Conservation (phyloP, 2,329 filamentous ascomycete genomes). For the Teratosphaeria gauchensis region DNA sequence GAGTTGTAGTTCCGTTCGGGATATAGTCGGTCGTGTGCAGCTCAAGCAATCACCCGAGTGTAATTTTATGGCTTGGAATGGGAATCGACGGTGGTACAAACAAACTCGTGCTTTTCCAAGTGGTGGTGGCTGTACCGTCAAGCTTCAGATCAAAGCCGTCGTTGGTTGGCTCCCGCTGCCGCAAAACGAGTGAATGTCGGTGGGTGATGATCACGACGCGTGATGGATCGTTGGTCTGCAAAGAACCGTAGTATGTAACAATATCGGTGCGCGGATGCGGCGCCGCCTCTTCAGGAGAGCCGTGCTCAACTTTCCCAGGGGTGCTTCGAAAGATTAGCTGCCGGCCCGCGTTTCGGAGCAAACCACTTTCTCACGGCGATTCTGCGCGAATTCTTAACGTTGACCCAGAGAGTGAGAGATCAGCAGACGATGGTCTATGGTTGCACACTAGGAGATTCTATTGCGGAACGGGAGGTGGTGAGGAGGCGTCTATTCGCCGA, state of each 20-base stretch:
- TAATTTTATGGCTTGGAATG: neutral
- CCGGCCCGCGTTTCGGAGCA: neutral
- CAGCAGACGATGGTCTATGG: neutral
- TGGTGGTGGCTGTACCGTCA: neutral
- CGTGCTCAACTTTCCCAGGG: neutral
- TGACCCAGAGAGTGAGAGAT: neutral
- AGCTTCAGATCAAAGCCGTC: neutral
- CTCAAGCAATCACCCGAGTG: neutral
- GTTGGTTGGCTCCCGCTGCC: neutral
- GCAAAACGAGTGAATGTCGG: neutral
- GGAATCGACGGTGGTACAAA: neutral
- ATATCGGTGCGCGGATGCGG: neutral
- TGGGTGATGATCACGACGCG: neutral
- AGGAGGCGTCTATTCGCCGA: neutral
- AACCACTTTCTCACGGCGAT: neutral
- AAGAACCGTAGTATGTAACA: neutral
- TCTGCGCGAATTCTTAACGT: neutral
- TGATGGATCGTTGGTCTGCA: neutral
- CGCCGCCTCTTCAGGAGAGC: neutral
- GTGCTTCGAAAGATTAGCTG: neutral
- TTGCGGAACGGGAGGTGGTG: neutral
- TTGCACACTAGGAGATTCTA: neutral
- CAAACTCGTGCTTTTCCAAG: neutral
- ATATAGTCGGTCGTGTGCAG: neutral
- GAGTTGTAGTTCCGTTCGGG: neutral